These are phyloP conservation scores for Medicago ruthenica DNA, from an alignment of 306 rosid genomes.

Conservation along the genomic window DNA sequence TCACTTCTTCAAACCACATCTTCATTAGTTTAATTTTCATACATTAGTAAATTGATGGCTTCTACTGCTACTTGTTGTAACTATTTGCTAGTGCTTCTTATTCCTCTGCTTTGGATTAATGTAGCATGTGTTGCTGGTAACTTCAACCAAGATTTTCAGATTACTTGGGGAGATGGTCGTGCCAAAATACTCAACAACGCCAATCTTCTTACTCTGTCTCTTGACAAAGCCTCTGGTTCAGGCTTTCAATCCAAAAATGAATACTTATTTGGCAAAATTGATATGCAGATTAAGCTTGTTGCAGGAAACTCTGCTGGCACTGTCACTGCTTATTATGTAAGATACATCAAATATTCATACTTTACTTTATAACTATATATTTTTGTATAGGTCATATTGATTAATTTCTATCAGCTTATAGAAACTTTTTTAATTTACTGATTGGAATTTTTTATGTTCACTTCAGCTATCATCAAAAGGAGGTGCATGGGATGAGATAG, in stretches of 20 bases:
- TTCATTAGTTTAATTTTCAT: not conserved
- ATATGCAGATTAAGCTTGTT: conserved; percentile 74
- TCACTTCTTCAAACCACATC: not conserved
- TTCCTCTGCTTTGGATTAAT: conserved; percentile 21
- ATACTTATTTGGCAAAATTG: conserved; percentile 63
- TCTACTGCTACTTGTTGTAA: not conserved
- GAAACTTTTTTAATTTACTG: not conserved
- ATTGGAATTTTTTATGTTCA: not conserved
- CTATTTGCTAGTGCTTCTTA: not conserved
- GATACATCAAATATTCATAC: conserved; percentile 9
- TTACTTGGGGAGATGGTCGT: conserved; percentile 76
- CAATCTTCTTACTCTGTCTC: conserved; percentile 60
- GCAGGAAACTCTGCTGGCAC: conserved; percentile 79
- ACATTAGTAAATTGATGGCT: conserved; percentile 26
- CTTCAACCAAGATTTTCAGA: conserved; percentile 58
- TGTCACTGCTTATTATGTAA: conserved; percentile 74
- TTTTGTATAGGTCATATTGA: not conserved
- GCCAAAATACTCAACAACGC: conserved; percentile 54
- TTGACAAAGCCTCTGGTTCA: conserved; percentile 78
- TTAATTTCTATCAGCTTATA: not conserved
- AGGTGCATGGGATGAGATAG: conserved; percentile 71
- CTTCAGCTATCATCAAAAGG: conserved; percentile 62
- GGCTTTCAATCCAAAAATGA: conserved; percentile 67
- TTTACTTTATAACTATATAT: not conserved
- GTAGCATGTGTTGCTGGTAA: conserved; percentile 41